A percentile compares a stretch with the other conserved stretches of the same genome.
phyloP scores from a whole-genome alignment of 805 yeast species.

The Lipomyces sp. region DNA sequence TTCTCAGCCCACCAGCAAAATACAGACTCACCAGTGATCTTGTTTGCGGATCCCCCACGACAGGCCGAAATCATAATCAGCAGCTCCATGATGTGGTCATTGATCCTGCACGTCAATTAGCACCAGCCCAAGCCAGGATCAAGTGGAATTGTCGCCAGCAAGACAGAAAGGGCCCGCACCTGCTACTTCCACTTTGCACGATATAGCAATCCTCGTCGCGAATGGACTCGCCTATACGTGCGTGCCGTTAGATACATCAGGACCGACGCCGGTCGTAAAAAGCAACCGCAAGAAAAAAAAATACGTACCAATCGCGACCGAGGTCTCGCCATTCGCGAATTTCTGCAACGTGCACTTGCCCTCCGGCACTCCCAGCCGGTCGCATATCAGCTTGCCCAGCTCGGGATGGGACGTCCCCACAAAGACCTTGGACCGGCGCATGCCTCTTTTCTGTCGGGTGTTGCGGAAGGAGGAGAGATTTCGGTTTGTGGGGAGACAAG shows the following conservation, averaged over 20 bases:
- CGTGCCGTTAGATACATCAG: no score
- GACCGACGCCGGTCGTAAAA: no score
- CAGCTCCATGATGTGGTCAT: constrained; percentile 95
- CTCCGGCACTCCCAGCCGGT: constrained; percentile 83
- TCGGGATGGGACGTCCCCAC: constrained; percentile 97
- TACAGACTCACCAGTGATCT: constrained; percentile 53
- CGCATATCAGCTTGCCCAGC: constrained; percentile 85
- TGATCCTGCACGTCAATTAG: constrained; percentile 44
- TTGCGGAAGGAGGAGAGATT: no score
- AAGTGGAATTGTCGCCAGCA: constrained; percentile 31
- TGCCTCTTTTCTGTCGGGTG: no score
- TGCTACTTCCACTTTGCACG: constrained; percentile 32
- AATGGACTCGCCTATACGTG: constrained; percentile 47
- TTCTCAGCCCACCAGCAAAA: not conserved
- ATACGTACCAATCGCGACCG: constrained; percentile 81
- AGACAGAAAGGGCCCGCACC: constrained; percentile 2
- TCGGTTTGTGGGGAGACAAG: no score
- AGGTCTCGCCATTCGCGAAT: constrained; percentile 96
- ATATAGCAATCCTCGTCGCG: constrained; percentile 75
- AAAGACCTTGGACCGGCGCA: constrained; percentile 97
- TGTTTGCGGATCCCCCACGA: constrained; percentile 96
- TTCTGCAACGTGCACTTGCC: constrained; percentile 90
- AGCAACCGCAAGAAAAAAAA: not conserved
- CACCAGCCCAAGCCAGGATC: not conserved
- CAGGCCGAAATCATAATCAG: constrained; percentile 92